Evolutionary conservation across 2,329 filamentous ascomycete species (phyloP), one percentile per base, ranked within the genome.

Genomic region (Trichoderma semiorbis): DNA sequence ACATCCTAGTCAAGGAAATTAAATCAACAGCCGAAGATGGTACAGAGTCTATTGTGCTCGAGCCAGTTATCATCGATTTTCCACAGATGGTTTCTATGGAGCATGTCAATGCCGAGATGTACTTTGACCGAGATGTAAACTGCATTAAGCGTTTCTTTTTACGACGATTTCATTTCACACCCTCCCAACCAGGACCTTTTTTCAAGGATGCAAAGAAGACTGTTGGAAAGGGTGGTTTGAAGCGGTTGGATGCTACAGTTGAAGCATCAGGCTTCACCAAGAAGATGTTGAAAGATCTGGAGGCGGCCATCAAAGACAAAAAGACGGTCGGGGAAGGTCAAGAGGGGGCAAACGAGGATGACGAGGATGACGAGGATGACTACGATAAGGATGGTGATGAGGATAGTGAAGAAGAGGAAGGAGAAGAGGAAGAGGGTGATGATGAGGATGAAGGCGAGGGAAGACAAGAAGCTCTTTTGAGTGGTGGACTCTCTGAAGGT

Each of bases 41-140:
- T 2, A 74, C 80, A 55, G 83, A 85, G 76, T 72, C 78, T 0
- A 75, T 92, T 69, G 78, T 75, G 18, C 84, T 97, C 30, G 90
- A 89, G 7, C 96, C 96, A 1, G 89, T 98, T 69, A 84, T 99
- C 60, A 99, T 99, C 77, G 97, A 99, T 83, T 99, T 99, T 79
- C 96, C 96, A 0, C 96, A 99, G 80, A 98, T 98, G 92, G 90
- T 99, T 2, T 98, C 95, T 1, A 94, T 97, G 80, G 94, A 97
- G 76, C 96, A 99, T 79, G 83, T 86, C 43, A 98, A 99, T 78
- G 97, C 96, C 21, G 92, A 97, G 79, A 97, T 95, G 89, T 98
- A 99, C 82, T 99, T 99, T 80, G 93, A 98, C 79, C 91, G 96
- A 74, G 96, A 99, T 77, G 95, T 99, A 16, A 90, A 93, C 74